Conservation (phyloP, 2,329 filamentous ascomycete species). For the Monosporascus sp. region DNA sequence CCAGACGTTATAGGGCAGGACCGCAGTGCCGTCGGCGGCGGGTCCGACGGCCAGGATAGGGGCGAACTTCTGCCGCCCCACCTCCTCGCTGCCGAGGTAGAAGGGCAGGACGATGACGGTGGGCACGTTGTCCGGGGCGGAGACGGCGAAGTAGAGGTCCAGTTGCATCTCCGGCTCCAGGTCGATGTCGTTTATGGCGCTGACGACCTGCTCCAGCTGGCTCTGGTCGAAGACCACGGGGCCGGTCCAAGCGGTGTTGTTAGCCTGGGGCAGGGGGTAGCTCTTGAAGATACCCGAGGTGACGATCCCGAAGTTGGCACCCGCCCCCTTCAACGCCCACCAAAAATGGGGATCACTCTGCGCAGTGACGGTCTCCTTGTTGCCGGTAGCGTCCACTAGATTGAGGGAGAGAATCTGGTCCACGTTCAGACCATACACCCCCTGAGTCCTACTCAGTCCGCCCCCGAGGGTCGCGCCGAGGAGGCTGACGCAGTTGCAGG, state of each 20-base stretch:
- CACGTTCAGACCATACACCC: constrained; percentile 17
- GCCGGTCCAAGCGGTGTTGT: constrained; percentile 20
- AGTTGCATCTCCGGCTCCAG: constrained; percentile 30
- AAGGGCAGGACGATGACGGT: constrained; percentile 24
- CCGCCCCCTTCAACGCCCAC: constrained; percentile 46
- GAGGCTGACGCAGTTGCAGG: constrained; percentile 22
- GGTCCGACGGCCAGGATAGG: constrained; percentile 30
- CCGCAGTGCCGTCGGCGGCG: constrained; percentile 14
- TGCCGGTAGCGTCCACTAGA: constrained; percentile 22
- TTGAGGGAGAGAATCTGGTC: constrained; percentile 29
- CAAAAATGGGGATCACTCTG: constrained; percentile 33
- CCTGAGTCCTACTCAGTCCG: constrained; percentile 12
- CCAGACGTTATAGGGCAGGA: constrained; percentile 32
- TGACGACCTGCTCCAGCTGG: constrained; percentile 26
- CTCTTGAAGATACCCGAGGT: constrained; percentile 39
- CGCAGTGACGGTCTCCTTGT: constrained; percentile 16
- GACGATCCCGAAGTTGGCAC: constrained; percentile 46
- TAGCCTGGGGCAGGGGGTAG: constrained; percentile 24
- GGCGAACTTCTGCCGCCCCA: constrained; percentile 27
- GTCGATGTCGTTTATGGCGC: constrained; percentile 30
- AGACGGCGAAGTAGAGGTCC: constrained; percentile 27
- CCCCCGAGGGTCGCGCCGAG: constrained; percentile 17
- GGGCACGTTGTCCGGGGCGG: constrained; percentile 2
- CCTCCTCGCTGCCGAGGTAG: constrained; percentile 28
- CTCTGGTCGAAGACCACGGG: constrained; percentile 17